Evolutionary conservation across 352 stramenopile genomes (phyloP).

Genomic region (Pythium volutum): DNA sequence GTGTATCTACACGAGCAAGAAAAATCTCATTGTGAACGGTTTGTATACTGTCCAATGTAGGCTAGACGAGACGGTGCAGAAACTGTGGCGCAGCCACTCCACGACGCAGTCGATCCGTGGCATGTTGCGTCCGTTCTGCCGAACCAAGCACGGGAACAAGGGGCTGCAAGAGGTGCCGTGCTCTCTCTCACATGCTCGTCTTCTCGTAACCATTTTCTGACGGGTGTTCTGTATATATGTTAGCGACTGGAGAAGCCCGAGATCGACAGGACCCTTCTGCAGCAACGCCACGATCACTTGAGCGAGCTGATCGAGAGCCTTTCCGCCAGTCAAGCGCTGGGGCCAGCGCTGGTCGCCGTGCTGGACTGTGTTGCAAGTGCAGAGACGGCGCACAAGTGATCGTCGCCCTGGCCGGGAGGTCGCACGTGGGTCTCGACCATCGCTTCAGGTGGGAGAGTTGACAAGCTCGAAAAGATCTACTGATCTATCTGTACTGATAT

Average conservation of each 20-base stretch:
- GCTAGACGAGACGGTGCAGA: not conserved
- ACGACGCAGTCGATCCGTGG: not conserved
- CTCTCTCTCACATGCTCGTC: not conserved
- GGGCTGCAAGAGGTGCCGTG: not conserved
- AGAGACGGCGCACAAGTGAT: not conserved
- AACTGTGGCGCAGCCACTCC: not conserved
- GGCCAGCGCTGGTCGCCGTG: not conserved
- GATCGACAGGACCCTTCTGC: not conserved
- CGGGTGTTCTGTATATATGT: too few species aligned
- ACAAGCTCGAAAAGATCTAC: too few species aligned
- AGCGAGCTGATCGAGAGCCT: not conserved
- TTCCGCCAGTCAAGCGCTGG: not conserved
- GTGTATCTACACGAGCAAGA: too few species aligned
- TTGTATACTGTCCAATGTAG: too few species aligned
- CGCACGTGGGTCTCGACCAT: not conserved
- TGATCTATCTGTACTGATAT: too few species aligned
- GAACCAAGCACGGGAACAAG: not conserved
- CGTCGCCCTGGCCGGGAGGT: not conserved
- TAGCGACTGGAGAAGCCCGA: conserved; percentile 12
- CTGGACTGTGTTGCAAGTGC: not conserved
- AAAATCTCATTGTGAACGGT: too few species aligned
- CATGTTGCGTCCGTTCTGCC: not conserved
- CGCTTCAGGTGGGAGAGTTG: not conserved
- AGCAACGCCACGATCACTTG: conserved; percentile 5
- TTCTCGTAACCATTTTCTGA: too few species aligned